phyloP scores from a whole-genome alignment of 176 grass and related monocot species.

The Hsuehochloa calcarea region DNA sequence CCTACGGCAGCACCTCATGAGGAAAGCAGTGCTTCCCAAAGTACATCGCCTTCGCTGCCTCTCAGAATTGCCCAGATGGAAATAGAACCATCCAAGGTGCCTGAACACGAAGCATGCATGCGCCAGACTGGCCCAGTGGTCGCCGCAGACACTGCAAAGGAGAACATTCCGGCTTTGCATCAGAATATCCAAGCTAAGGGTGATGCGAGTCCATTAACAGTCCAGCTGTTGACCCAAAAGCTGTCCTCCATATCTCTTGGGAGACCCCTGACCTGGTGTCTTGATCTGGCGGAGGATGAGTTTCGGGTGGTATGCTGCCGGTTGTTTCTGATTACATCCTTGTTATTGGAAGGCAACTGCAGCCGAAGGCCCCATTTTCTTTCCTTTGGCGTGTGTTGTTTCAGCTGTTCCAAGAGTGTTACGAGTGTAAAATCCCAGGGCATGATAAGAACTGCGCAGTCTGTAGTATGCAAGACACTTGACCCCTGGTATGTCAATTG shows the following conservation, averaged over 20 bases:
- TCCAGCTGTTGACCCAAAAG: constrained; percentile 31
- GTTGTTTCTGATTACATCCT: constrained; percentile 28
- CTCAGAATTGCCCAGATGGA: neutral
- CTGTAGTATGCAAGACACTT: neutral
- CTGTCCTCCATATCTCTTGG: constrained; percentile 34
- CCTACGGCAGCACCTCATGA: neutral
- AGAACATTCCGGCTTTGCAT: constrained; percentile 35
- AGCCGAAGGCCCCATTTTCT: neutral
- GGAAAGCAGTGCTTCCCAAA: neutral
- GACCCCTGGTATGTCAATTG: neutral
- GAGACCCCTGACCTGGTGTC: neutral
- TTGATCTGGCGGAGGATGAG: neutral
- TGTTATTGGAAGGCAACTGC: constrained; percentile 20
- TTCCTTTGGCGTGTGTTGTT: neutral
- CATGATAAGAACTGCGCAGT: neutral
- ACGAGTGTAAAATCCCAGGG: constrained; percentile 25
- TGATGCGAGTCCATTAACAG: neutral
- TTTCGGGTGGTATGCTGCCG: neutral
- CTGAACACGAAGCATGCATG: neutral
- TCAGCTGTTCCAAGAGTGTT: neutral
- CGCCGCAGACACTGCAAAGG: constrained; percentile 15
- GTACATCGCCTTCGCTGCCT: neutral
- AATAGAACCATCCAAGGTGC: neutral
- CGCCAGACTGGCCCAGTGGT: neutral
- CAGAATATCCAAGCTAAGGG: constrained; percentile 24